Evolutionary conservation across 306 rosid genomes (phyloP), one percentile per base, ranked within the genome.

Genomic region (Pterocarpus macrocarpus): DNA sequence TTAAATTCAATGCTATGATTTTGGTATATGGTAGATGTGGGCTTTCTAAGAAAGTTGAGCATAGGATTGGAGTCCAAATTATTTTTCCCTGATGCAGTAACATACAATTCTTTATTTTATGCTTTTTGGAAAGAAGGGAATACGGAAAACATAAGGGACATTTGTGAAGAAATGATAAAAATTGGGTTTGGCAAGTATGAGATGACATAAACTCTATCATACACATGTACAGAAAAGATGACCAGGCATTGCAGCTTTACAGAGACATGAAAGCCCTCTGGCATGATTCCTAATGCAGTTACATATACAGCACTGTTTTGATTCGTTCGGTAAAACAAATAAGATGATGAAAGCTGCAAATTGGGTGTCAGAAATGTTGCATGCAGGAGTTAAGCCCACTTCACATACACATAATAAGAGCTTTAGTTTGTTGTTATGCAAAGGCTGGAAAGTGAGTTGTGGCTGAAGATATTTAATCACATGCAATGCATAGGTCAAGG

Each of bases 141-240:
- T 71, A 74, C 75, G 3, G 89, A 87, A 55, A 95, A 86, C 81
- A 94, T 87, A 1, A 83, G 81, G 86, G 90, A 85, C 39, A 81
- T 93, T 81, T 86, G 93, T 76, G 91, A 93, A 71, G 97, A 92
- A 52, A 93, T 93, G 97, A 87, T 91, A 81, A 87, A 85, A 72
- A 85, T 73, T 85, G 99, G 99, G 52, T 90, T 91, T 88, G 94
- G 91, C 76, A 88, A 83, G 87, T 97, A 95, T 85, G 97, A 95
- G 89, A 95, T 95, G 99, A 95, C 99, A 7, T 95, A 92, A 95
- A 95, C 82, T 92, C 97, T 10, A 83, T 95, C 56, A 91, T 95
- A 66, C 94, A 91, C 86, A 95, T 95, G 99, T 71, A 92, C 74
- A 97, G 97, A 64, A 95, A 88, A 47, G 99, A 83, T 82, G 97